These are phyloP conservation scores for Blastobotrys malaysiensis DNA, from an alignment of 1,139 yeast genomes.

Conservation along the genomic window DNA sequence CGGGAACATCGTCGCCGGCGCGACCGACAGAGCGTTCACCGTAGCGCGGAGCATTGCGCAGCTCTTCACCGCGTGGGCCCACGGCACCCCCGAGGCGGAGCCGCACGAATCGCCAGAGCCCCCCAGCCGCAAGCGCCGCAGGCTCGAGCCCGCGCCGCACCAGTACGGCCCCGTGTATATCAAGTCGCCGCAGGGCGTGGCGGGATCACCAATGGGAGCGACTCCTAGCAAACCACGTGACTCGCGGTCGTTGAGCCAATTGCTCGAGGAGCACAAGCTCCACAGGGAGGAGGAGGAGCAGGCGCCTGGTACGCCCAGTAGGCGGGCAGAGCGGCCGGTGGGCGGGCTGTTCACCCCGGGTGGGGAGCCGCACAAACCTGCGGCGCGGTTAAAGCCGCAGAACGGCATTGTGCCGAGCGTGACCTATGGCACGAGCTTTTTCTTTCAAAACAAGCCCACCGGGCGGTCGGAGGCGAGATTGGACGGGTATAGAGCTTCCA, in stretches of 20 bases:
- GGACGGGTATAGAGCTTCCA: not conserved
- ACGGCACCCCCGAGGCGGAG: not conserved
- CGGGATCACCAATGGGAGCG: not conserved
- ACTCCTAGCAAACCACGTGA: not conserved
- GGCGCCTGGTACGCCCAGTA: too few species aligned
- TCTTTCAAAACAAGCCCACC: constrained; percentile 8
- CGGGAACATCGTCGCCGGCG: not conserved
- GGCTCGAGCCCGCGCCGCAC: not conserved
- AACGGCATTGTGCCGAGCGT: constrained; percentile 8
- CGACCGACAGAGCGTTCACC: not conserved
- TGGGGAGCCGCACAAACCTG: not conserved
- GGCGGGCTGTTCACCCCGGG: constrained; percentile 17
- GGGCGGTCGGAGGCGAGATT: not conserved
- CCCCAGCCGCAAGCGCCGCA: not conserved
- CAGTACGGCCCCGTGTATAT: not conserved
- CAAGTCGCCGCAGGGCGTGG: not conserved
- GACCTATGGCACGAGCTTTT: constrained; percentile 17
- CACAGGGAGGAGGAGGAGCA: not conserved
- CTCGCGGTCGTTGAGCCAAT: not conserved
- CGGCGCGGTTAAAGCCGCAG: not conserved
- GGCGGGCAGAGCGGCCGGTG: too few species aligned
- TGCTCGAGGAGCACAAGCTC: not conserved
- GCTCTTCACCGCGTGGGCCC: not conserved
- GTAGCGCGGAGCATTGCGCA: not conserved
- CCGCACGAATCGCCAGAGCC: not conserved